Conservation (phyloP, 768 basidiomycete species). For the Boletus eberwhitei region DNA sequence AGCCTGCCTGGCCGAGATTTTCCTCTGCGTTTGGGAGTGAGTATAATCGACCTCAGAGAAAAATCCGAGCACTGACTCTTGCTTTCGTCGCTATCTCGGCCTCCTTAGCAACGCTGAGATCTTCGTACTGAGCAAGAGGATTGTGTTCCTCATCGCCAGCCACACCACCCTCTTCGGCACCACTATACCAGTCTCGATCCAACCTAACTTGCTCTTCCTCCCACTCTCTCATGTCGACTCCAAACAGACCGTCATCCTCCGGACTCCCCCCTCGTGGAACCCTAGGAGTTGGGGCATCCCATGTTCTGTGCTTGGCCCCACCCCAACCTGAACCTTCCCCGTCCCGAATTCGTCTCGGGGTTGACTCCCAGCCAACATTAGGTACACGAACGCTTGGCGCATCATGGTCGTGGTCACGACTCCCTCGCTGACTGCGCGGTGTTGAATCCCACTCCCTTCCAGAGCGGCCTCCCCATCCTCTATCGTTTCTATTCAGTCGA, state of each 20-base stretch:
- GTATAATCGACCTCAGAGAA: background rate
- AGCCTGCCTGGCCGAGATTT: slow-evolving; percentile 90
- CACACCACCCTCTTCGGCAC: slow-evolving; percentile 82
- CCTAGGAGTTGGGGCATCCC: slow-evolving; percentile 86
- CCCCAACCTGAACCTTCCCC: slow-evolving; percentile 68
- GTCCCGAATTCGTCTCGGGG: slow-evolving; percentile 58
- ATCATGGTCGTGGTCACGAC: slow-evolving; percentile 43
- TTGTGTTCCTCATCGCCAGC: slow-evolving; percentile 92
- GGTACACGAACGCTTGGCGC: slow-evolving; percentile 86
- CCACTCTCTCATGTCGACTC: slow-evolving; percentile 85
- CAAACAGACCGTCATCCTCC: slow-evolving; percentile 61
- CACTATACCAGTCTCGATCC: slow-evolving; percentile 96
- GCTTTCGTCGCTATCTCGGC: slow-evolving; percentile 75
- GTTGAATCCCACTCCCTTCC: slow-evolving; percentile 55
- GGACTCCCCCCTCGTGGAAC: slow-evolving; percentile 63
- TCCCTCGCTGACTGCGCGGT: slow-evolving; percentile 54
- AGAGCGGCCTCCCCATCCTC: slow-evolving; percentile 41
- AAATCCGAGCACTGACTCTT: slow-evolving; percentile 44
- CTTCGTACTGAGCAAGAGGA: slow-evolving; percentile 91
- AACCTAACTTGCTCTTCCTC: slow-evolving; percentile 92
- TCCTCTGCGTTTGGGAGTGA: slow-evolving; percentile 50
- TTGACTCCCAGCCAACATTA: slow-evolving; percentile 93
- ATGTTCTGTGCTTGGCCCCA: slow-evolving; percentile 47
- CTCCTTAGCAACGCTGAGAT: slow-evolving; percentile 63
- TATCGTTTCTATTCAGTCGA: slow-evolving; percentile 77